Evolutionary conservation across 768 basidiomycete species (phyloP), one percentile per base, ranked within the genome.

Genomic region (Clathrus columnatus): DNA sequence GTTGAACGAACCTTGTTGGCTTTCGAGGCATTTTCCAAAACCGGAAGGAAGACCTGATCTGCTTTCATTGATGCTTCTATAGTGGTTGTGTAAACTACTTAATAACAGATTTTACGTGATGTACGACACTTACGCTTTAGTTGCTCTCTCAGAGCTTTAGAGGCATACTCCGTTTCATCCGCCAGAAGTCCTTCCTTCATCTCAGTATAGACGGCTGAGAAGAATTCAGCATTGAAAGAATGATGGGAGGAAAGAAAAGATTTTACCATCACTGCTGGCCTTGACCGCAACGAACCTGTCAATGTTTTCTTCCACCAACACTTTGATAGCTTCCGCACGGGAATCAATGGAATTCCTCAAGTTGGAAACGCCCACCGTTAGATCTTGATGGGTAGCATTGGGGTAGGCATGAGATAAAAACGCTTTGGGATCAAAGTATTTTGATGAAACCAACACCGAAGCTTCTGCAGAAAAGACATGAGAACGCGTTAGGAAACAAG

Each of bases 221-320:
- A 36, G 7, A 44, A 18, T 18, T n/a, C 20, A 46, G 29, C 53
- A 48, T 43, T 23, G 18, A 11, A 51, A 51, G n/a, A 1, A 28
- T 29, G 49, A 44, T 4, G 10, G 50, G 17, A 7, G 16, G 26
- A 16, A 29, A 47, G 50, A 32, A 11, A 30, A 17, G 42, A 50
- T 62, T 65, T 51, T 68, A 93, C 94, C 87, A 69, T 95, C 94
- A n/a, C 90, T 95, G 7, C 88, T 89, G 7, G 91, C 90, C 64
- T 99, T 99, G 54, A 99, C 95, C 2, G 91, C 89, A 17, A 98
- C 95, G 64, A 98, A 99, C 11, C 92, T 79, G 70, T 98, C 94
- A 69, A 98, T 97, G 68, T 98, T 96, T 62, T 97, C 92, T 67
- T 97, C 94, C 8, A 99, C 96, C 28, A 99, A 77, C 20, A 94